These are phyloP conservation scores for Metschnikowia shivogae DNA, from an alignment of 805 yeast genomes.

Conservation along the genomic window DNA sequence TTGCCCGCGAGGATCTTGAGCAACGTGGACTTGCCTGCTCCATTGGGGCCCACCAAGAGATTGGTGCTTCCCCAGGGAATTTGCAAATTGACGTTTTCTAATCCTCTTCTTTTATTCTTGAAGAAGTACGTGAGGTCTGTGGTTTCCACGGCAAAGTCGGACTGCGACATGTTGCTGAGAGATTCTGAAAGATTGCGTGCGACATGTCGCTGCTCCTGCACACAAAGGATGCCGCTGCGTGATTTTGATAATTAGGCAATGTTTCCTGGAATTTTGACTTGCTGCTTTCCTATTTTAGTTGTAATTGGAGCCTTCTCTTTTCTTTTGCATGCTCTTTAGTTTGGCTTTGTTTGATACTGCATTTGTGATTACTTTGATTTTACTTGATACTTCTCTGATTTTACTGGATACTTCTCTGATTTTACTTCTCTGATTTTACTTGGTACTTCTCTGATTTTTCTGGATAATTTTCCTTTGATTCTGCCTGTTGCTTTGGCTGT, in stretches of 20 bases:
- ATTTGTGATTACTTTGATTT: too few species aligned
- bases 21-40: conserved; percentile 94
- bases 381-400: too few species aligned
- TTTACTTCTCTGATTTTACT: too few species aligned
- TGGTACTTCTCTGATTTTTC: too few species aligned
- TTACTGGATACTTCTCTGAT: too few species aligned
- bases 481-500: too few species aligned
- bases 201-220: background rate
- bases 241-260: background rate
- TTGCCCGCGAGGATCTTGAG: conserved; percentile 86
- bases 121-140: conserved; percentile 65
- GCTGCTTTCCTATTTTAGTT: too few species aligned
- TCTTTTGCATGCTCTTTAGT: too few species aligned
- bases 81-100: conserved; percentile 56
- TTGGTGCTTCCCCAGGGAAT: conserved; percentile 74
- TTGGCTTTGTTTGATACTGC: too few species aligned
- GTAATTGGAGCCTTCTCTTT: too few species aligned
- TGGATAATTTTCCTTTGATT: too few species aligned
- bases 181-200: background rate
- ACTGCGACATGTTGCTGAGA: conserved; percentile 7
- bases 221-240: background rate
- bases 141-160: conserved; percentile 54
- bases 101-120: conserved; percentile 53
- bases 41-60: conserved; percentile 86
- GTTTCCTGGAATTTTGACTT: too few species aligned